These are phyloP conservation scores for Plantago rigida DNA, from an alignment of 305 asterid species.

Conservation along the genomic window DNA sequence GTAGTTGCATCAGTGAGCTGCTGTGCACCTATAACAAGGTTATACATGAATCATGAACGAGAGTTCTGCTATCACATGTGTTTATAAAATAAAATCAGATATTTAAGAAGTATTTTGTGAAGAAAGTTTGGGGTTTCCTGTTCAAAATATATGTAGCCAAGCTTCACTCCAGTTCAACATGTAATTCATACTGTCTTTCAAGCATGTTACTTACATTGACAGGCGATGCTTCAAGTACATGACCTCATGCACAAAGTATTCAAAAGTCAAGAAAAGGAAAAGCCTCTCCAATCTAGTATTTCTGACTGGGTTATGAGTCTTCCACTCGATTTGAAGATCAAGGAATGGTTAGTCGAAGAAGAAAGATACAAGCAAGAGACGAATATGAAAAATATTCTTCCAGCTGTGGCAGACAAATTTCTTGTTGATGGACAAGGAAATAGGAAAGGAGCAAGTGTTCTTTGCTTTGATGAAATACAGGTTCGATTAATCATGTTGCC, in stretches of 20 bases:
- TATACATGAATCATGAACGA: no score
- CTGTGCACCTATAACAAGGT: no score
- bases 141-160: background rate
- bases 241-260: conserved; percentile 88
- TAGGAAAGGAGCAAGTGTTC: conserved; percentile 68
- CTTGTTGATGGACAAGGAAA: conserved; percentile 55
- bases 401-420: conserved; percentile 89
- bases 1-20: no score
- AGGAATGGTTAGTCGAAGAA: conserved; percentile 91
- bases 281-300: conserved; percentile 60
- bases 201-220: conserved; percentile 23
- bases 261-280: conserved; percentile 57
- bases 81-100: no score
- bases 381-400: conserved; percentile 79
- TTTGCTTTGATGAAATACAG: conserved; percentile 97
- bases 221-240: conserved; percentile 94
- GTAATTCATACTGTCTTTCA: background rate
- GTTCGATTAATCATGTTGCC: conserved; percentile 27
- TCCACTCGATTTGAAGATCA: conserved; percentile 76
- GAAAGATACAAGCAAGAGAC: conserved; percentile 78
- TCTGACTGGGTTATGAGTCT: conserved; percentile 75
- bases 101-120: background rate
- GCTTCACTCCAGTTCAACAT: background rate
- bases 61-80: no score
- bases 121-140: background rate